phyloP scores from a whole-genome alignment of 2,329 filamentous ascomycete genomes.

The Neonectria ditissima region DNA sequence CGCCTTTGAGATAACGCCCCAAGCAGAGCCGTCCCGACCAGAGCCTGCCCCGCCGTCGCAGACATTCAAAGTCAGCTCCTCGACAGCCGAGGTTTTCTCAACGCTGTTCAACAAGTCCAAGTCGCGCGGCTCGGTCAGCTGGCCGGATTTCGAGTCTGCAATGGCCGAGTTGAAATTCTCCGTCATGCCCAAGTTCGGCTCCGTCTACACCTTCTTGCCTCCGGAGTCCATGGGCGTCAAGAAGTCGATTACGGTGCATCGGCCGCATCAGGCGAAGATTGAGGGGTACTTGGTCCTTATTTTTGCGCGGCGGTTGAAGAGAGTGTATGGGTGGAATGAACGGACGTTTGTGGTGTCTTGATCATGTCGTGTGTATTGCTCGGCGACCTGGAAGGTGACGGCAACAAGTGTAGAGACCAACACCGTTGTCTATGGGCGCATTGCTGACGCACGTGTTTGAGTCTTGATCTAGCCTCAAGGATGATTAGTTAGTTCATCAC shows the following conservation, averaged over 20 bases:
- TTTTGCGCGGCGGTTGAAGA: constrained; percentile 48
- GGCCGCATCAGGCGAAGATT: constrained; percentile 52
- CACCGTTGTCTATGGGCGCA: too few relatives aligned
- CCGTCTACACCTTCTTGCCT: constrained; percentile 55
- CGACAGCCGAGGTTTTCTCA: constrained; percentile 54
- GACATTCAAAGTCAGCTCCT: constrained; percentile 52
- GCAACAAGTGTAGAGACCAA: too few relatives aligned
- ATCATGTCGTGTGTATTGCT: neutral
- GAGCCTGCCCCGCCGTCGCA: constrained; percentile 8
- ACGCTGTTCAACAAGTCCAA: constrained; percentile 49
- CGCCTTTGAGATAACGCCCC: constrained; percentile 46
- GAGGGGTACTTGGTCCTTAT: constrained; percentile 48
- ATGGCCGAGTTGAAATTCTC: constrained; percentile 58
- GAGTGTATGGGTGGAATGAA: constrained; percentile 52
- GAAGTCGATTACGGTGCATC: constrained; percentile 51
- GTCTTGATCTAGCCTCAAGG: too few relatives aligned
- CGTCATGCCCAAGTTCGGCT: constrained; percentile 55
- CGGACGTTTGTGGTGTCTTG: constrained; percentile 43
- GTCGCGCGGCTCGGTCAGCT: constrained; percentile 48
- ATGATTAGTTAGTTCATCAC: too few relatives aligned
- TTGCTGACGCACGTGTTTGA: too few relatives aligned
- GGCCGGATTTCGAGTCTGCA: constrained; percentile 54
- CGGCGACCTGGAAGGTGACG: too few relatives aligned
- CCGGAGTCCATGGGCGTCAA: constrained; percentile 42
- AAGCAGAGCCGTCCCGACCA: neutral